Percentiles rank a stretch among this genome's conserved stretches.
These are phyloP conservation scores for Pecoramyces ruminantium DNA, from an alignment of 192 early-diverging fungal genomes.

Conservation along the genomic window DNA sequence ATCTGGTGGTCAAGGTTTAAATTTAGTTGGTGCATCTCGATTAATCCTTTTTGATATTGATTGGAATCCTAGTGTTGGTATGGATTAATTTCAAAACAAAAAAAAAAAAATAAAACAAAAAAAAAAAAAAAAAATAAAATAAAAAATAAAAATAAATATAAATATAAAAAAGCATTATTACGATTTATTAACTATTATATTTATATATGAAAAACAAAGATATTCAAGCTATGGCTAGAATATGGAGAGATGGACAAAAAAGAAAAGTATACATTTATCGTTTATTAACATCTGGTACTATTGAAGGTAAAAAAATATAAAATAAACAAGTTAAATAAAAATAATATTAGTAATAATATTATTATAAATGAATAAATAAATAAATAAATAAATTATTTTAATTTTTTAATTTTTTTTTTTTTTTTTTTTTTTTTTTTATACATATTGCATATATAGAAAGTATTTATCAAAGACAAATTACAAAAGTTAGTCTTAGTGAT, in stretches of 20 bases:
- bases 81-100: no score
- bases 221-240: conserved; percentile 43
- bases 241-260: conserved; percentile 36
- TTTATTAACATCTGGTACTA: conserved; percentile 20
- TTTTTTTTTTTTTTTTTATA: conserved; percentile 5
- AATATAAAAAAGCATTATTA: neutral
- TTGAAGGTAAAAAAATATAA: conserved; percentile 8
- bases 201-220: conserved; percentile 13
- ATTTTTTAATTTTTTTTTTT: no score
- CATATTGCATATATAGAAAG: conserved; percentile 26
- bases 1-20: conserved; percentile 42
- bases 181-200: no score
- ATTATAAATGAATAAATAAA: conserved; percentile 17
- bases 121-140: no score
- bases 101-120: no score
- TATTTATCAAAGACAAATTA: conserved; percentile 46
- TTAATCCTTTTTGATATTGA: conserved; percentile 32
- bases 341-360: conserved; percentile 11
- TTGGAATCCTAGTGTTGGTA: neutral
- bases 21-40: conserved; percentile 33
- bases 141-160: no score
- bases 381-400: neutral
- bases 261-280: conserved; percentile 21
- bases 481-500: conserved; percentile 35
- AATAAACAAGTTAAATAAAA: neutral